phyloP scores from a whole-genome alignment of 768 basidiomycete genomes.

The Pulveroboletus sp. region DNA sequence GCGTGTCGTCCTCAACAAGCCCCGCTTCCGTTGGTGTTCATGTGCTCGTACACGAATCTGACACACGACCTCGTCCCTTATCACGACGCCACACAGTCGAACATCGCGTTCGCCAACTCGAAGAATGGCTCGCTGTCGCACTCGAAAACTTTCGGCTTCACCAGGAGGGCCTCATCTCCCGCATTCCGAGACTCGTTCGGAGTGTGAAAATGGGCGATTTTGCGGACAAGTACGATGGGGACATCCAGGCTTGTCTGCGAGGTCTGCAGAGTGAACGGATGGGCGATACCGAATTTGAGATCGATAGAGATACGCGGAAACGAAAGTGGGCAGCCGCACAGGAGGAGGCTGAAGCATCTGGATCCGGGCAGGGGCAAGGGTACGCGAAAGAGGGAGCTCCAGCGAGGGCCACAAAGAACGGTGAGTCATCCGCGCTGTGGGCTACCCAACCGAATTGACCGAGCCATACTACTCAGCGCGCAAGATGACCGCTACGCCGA shows the following conservation, averaged over 20 bases:
- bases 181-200: slow-evolving; percentile 72
- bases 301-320: slow-evolving; percentile 66
- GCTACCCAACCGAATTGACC: background rate
- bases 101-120: slow-evolving; percentile 69
- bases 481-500: slow-evolving; percentile 45
- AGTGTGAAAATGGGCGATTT: slow-evolving; percentile 73
- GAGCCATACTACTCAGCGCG: slow-evolving; percentile 34
- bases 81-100: slow-evolving; percentile 43
- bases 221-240: slow-evolving; percentile 71
- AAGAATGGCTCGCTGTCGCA: slow-evolving; percentile 67
- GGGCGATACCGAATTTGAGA: slow-evolving; percentile 47
- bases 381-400: slow-evolving; percentile 12
- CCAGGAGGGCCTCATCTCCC: slow-evolving; percentile 68
- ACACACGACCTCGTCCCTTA: background rate
- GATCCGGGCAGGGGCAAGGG: slow-evolving; percentile 16
- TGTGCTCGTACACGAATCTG: too few species aligned
- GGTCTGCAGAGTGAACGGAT: slow-evolving; percentile 65
- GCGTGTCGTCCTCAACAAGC: background rate
- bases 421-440: slow-evolving; percentile 28
- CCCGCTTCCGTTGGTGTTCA: too few species aligned
- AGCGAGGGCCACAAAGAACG: slow-evolving; percentile 51
- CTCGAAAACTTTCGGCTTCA: slow-evolving; percentile 72
- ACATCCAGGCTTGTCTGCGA: slow-evolving; percentile 64
- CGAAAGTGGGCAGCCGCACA: slow-evolving; percentile 69
- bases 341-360: slow-evolving; percentile 47